phyloP scores from a whole-genome alignment of 805 yeast genomes.

The Nakazawaea sp. region DNA sequence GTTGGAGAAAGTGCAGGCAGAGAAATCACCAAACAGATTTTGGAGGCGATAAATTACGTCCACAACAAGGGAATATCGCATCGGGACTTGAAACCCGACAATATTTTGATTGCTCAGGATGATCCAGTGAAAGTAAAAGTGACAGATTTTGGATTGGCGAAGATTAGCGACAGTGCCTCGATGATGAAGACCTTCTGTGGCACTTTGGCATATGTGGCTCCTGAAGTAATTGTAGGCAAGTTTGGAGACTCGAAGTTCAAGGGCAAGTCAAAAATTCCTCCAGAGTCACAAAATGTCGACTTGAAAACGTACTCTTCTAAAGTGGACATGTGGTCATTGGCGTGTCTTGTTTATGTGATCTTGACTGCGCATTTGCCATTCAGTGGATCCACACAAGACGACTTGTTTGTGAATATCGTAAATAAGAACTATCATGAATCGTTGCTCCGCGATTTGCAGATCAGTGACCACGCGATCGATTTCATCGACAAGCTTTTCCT shows the following conservation, averaged over 20 bases:
- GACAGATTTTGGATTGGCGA: slow-evolving; percentile 95
- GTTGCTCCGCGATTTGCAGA: slow-evolving; percentile 44
- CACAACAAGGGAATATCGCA: slow-evolving; percentile 92
- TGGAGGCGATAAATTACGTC: slow-evolving; percentile 80
- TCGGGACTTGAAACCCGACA: slow-evolving; percentile 94
- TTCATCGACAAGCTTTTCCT: slow-evolving; percentile 67
- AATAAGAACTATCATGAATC: slow-evolving; percentile 76
- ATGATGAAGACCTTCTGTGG: slow-evolving; percentile 97
- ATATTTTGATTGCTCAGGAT: slow-evolving; percentile 81
- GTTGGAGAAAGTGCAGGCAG: slow-evolving; percentile 88
- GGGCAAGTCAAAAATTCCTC: slow-evolving; percentile 10
- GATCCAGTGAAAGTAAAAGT: slow-evolving; percentile 90
- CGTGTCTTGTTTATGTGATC: slow-evolving; percentile 88
- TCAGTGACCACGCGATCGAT: slow-evolving; percentile 27
- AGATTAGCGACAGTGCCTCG: slow-evolving; percentile 76
- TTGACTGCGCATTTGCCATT: slow-evolving; percentile 93
- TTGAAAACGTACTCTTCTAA: slow-evolving; percentile 58
- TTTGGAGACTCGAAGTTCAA: slow-evolving; percentile 29
- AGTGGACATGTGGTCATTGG: slow-evolving; percentile 98
- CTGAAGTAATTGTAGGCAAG: slow-evolving; percentile 71
- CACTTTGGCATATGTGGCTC: slow-evolving; percentile 94
- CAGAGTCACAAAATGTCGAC: slow-evolving; percentile 13
- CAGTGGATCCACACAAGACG: slow-evolving; percentile 87
- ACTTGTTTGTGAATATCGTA: slow-evolving; percentile 68
- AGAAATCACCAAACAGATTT: slow-evolving; percentile 78